Base-by-base conservation (phyloP, 192 early-diverging fungal genomes). In the Coemansia sp. region DNA sequence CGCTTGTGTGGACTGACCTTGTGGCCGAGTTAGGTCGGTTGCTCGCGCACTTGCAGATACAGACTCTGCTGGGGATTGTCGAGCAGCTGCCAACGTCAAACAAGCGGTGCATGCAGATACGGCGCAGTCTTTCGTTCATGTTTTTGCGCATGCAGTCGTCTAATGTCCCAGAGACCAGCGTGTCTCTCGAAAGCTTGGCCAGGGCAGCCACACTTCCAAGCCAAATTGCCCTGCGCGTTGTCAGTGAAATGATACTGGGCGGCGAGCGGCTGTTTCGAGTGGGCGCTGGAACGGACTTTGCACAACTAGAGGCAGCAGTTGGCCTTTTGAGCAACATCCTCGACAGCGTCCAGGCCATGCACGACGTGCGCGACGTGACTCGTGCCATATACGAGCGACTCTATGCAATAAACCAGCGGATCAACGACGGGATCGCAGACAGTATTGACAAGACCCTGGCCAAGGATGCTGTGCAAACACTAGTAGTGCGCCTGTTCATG, bases 391-490 rank as follows among this genome's bases (percentile, higher is more conserved):
- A 70, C 67, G 19, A 51, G 20, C 53, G 66, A 7, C 69, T 80
- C 45, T 45, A 45, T 36, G 20, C n/a, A 5, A 64, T 74, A 10
- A 71, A 70, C 63, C 56, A 42, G 49, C 68, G 59, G 25, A 80
- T 80, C 65, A 68, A 39, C 53, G 78, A 80, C 46, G 62, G 78
- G 22, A 41, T 71, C 51, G 72, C 70, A 1, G 62, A 68, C 43
- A 60, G 54, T 29, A 63, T 80, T 29, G 63, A 74, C 61, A 80
- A 71, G 69, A 80, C 78, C 15, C 58, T 71, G 61, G 78, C 78
- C n/a, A 80, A 80, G 54, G 78, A 80, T 38, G 69, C 78, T 1
- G 43, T 80, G 12, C 78, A 80, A 53, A 71, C 69, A 8, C 59
- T 80, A 41, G 64, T 71, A 5, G 62, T 70, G 19, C 77, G 72